Conservation (phyloP, 345 rosid species). For the Carallia pectinifolia region DNA sequence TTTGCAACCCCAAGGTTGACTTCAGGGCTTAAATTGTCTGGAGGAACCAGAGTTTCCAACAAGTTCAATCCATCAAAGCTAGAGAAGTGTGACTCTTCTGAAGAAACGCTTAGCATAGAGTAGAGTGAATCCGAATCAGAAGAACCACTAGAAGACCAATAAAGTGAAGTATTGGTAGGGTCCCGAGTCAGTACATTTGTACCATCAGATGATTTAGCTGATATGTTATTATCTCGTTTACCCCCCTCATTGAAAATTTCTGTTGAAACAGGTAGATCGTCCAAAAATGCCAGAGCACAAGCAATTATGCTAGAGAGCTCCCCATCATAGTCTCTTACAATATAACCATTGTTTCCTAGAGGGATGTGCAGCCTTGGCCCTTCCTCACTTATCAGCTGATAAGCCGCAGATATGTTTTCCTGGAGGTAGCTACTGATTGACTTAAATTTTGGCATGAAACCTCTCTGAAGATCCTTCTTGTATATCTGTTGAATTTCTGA, state of each 20-base stretch:
- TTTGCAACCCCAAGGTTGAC: slow-evolving; percentile 66
- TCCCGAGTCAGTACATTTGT: slow-evolving; percentile 26
- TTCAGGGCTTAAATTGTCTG: slow-evolving; percentile 47
- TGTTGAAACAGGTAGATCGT: slow-evolving; percentile 32
- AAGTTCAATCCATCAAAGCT: slow-evolving; percentile 72
- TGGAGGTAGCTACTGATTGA: slow-evolving; percentile 36
- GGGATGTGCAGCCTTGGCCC: slow-evolving; percentile 72
- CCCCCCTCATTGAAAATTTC: slow-evolving; percentile 32
- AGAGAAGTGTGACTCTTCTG: slow-evolving; percentile 54
- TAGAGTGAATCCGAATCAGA: slow-evolving; percentile 49
- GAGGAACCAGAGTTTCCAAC: slow-evolving; percentile 61
- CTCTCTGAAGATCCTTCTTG: slow-evolving; percentile 56
- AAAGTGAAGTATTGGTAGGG: slow-evolving; percentile 43
- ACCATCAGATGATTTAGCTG: slow-evolving; percentile 32
- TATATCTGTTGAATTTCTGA: slow-evolving; percentile 56
- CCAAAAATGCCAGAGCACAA: slow-evolving; percentile 68
- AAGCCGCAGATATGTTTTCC: slow-evolving; percentile 42
- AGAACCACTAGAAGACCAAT: slow-evolving; percentile 55
- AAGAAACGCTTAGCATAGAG: slow-evolving; percentile 38
- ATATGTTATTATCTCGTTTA: slow-evolving; percentile 27
- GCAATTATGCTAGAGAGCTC: slow-evolving; percentile 94
- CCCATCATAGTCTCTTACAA: slow-evolving; percentile 83
- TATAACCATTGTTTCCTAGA: slow-evolving; percentile 44
- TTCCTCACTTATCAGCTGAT: slow-evolving; percentile 70
- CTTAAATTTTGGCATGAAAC: slow-evolving; percentile 54